Conservation (phyloP, 192 early-diverging fungal genomes). For the Geranomyces michiganensis region DNA sequence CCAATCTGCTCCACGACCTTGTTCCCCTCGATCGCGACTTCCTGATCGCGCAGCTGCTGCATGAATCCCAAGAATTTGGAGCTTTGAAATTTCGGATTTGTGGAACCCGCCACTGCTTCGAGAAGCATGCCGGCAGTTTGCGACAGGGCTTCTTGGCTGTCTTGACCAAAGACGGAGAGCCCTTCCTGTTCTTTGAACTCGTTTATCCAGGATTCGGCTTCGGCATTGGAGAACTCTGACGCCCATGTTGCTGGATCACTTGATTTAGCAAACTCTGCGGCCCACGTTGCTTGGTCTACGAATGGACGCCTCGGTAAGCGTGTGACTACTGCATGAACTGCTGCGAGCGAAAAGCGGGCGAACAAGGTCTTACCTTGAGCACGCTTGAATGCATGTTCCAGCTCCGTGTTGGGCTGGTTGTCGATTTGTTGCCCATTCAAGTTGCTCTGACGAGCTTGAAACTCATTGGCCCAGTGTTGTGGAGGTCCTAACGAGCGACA, state of each 20-base stretch:
- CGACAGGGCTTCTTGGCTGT: slow-evolving; percentile 70
- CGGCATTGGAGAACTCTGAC: slow-evolving; percentile 52
- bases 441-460: neutral
- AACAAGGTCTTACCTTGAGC: slow-evolving; percentile 23
- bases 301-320: neutral
- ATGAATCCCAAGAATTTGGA: slow-evolving; percentile 93
- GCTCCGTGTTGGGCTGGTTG: slow-evolving; percentile 14
- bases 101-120: slow-evolving; percentile 69
- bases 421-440: neutral
- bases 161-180: slow-evolving; percentile 26
- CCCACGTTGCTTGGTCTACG: slow-evolving; percentile 44
- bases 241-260: slow-evolving; percentile 51
- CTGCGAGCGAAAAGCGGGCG: neutral
- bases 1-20: slow-evolving; percentile 74
- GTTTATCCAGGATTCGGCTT: slow-evolving; percentile 45
- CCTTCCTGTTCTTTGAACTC: slow-evolving; percentile 54
- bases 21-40: slow-evolving; percentile 86
- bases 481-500: neutral
- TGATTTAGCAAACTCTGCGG: slow-evolving; percentile 62
- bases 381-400: slow-evolving; percentile 46
- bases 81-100: slow-evolving; percentile 92
- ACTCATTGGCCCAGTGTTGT: slow-evolving; percentile 13
- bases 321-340: too few species aligned
- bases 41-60: slow-evolving; percentile 85
- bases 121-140: slow-evolving; percentile 81